Evolutionary conservation across 768 basidiomycete genomes (phyloP).

Genomic region (Phlebiopsis flavidoalba): DNA sequence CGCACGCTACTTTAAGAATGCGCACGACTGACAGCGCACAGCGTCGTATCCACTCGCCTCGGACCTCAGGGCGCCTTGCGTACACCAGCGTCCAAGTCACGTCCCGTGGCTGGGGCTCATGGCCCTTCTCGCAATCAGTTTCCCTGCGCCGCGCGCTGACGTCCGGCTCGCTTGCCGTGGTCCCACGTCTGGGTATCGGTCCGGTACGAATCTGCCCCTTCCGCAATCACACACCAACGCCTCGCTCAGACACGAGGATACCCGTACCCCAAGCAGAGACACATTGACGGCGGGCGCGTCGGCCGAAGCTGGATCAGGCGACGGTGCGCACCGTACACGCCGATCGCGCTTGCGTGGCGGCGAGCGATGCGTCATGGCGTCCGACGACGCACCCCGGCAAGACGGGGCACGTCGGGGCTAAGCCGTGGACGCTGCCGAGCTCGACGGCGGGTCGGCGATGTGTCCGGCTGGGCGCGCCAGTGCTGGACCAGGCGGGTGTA

Average conservation of each 20-base stretch:
- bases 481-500: constrained; percentile 23
- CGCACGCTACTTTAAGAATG: not conserved
- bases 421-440: constrained; percentile 25
- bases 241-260: no score
- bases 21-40: not conserved
- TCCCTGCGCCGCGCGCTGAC: constrained; percentile 8
- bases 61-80: constrained; percentile 15
- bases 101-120: constrained; percentile 28
- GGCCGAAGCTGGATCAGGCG: not conserved
- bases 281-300: not conserved
- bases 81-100: constrained; percentile 29
- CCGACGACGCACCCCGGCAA: constrained; percentile 22
- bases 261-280: constrained; percentile 9
- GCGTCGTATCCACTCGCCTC: not conserved
- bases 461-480: constrained; percentile 20
- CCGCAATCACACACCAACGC: no score
- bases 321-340: constrained; percentile 24
- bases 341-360: constrained; percentile 26
- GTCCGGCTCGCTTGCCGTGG: no score
- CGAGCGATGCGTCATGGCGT: constrained; percentile 26
- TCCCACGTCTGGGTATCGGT: no score
- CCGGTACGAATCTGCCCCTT: no score
- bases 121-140: constrained; percentile 16
- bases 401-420: constrained; percentile 19
- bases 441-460: constrained; percentile 25